Evolutionary conservation across 345 rosid species (phyloP), one percentile per base, ranked within the genome.

Genomic region (Moricandia arvensis): DNA sequence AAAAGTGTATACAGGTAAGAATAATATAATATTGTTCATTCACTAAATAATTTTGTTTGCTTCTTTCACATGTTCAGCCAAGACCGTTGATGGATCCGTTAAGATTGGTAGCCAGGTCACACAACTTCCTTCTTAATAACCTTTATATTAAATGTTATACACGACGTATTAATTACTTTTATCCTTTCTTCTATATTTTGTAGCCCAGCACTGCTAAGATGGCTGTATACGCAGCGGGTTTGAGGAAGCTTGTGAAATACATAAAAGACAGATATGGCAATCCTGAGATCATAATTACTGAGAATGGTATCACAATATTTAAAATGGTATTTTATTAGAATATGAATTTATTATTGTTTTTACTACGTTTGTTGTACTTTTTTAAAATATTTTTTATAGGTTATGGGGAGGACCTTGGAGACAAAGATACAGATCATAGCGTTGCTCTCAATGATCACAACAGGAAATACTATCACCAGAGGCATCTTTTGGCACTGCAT

Each of bases 281-380:
- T 26, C 85, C 90, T 11, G 70, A 73, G 16, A 85, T 86, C 58
- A 78, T 84, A 34, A 74, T 86, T 18, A 81, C 88, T 8, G 88
- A 85, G 60, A 87, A 83, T 76, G 90, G 90, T 85, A 15, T 34
- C 11, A 38, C 0, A 55, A 47, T 24, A 1, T 1, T 35, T n/a
- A 0, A 41, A 17, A 2, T 59, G 8, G 8, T 37, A 24, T 10
- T 37, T 47, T 21, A 47, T n/a, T 2, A 47, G 4, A 43, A 15
- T 12, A 43, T 43, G 10, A 43, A 43, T 8, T 37, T 37, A 64
- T 15, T 24, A 24, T 11, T 16, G 31, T 16, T 29, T 15, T 17
- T 8, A 3, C 38, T 55, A 53, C n/a, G 7, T 9, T n/a, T 53
- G 18, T 17, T 62, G 43, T 43, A 21, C 24, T 21, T 13, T 61